These are phyloP conservation scores for Phytophthora pini DNA, from an alignment of 352 stramenopile species.

Conservation along the genomic window DNA sequence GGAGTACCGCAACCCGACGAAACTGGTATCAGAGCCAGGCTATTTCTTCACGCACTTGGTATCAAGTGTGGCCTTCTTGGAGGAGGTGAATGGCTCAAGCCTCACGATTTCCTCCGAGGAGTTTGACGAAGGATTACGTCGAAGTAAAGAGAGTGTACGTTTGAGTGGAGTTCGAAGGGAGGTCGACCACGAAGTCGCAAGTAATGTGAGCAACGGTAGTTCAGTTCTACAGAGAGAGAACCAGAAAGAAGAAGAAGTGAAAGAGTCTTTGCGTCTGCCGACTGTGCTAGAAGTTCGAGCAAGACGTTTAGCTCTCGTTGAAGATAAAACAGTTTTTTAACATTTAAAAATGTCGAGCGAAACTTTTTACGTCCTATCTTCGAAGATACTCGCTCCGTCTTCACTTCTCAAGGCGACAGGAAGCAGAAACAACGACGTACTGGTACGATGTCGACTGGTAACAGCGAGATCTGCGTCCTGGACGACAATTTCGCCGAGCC, in stretches of 20 bases:
- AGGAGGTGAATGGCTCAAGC: slow-evolving; percentile 72
- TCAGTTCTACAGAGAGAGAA: not conserved
- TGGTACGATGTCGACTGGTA: not conserved
- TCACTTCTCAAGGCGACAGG: slow-evolving; percentile 8
- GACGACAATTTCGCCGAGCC: slow-evolving; percentile 19
- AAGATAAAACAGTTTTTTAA: too few species aligned
- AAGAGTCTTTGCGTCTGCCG: slow-evolving; percentile 25
- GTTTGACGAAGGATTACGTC: slow-evolving; percentile 66
- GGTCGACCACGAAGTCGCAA: slow-evolving; percentile 31
- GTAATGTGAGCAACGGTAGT: slow-evolving; percentile 19
- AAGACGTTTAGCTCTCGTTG: slow-evolving; percentile 30
- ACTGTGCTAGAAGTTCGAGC: slow-evolving; percentile 54
- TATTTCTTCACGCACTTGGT: slow-evolving; percentile 95
- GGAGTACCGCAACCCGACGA: slow-evolving; percentile 70
- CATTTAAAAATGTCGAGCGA: slow-evolving; percentile 2
- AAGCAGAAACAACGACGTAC: not conserved
- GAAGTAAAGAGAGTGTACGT: slow-evolving; percentile 38
- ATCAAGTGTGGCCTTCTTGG: slow-evolving; percentile 81
- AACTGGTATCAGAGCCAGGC: slow-evolving; percentile 88
- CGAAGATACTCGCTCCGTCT: not conserved
- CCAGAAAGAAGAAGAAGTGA: slow-evolving; percentile 6
- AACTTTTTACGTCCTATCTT: slow-evolving; percentile 10
- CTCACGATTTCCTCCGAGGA: slow-evolving; percentile 80
- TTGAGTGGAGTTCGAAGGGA: slow-evolving; percentile 14
- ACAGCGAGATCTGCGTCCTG: slow-evolving; percentile 5